Evolutionary conservation across 768 basidiomycete species (phyloP).

Genomic region (Suillus americanus): DNA sequence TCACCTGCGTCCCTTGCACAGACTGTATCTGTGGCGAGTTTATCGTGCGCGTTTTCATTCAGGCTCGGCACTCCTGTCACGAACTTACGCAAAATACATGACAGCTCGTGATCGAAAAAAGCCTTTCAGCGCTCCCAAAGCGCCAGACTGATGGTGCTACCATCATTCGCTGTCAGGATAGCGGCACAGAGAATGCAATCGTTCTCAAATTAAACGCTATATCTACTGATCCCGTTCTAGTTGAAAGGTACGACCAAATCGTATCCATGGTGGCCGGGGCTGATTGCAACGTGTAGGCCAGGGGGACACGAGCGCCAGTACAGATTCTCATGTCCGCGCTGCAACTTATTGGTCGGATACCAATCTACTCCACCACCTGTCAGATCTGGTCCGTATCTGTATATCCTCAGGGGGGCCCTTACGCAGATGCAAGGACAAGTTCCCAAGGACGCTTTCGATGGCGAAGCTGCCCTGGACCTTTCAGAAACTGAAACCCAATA

Average conservation of each 20-base stretch:
- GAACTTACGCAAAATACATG: slow-evolving; percentile 8
- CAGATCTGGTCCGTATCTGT: slow-evolving; percentile 76
- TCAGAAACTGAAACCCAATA: background rate
- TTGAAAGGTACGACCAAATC: slow-evolving; percentile 64
- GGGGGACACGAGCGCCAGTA: slow-evolving; percentile 77
- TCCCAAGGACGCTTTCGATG: slow-evolving; percentile 80
- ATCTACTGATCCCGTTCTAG: slow-evolving; percentile 63
- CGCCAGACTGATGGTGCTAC: slow-evolving; percentile 79
- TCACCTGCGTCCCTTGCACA: slow-evolving; percentile 30
- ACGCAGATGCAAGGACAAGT: slow-evolving; percentile 89
- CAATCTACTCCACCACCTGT: slow-evolving; percentile 75
- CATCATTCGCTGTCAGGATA: slow-evolving; percentile 76
- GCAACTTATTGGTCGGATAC: slow-evolving; percentile 56
- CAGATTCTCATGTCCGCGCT: slow-evolving; percentile 57
- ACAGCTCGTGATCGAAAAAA: slow-evolving; percentile 83
- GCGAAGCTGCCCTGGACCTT: slow-evolving; percentile 29
- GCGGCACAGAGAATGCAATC: slow-evolving; percentile 52
- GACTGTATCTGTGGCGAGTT: slow-evolving; percentile 90
- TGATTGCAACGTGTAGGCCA: slow-evolving; percentile 39
- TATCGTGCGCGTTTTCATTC: slow-evolving; percentile 52
- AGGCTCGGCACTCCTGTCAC: background rate
- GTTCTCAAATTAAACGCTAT: slow-evolving; percentile 88
- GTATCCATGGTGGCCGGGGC: slow-evolving; percentile 8
- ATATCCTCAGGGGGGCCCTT: slow-evolving; percentile 77
- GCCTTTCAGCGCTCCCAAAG: slow-evolving; percentile 62